Evolutionary conservation across 2,329 filamentous ascomycete species (phyloP).

Genomic region (Colletotrichum australisinense): DNA sequence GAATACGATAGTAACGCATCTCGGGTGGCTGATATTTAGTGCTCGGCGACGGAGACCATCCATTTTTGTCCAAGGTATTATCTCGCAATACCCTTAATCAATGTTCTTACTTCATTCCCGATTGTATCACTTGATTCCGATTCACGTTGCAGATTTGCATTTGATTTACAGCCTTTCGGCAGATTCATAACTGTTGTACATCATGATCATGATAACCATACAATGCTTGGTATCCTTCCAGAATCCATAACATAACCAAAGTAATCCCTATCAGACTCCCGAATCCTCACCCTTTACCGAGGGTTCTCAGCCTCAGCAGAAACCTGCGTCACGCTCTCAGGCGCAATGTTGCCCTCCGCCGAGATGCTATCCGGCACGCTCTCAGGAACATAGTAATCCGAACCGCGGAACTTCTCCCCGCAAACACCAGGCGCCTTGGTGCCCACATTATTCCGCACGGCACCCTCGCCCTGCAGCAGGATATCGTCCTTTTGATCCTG

Average conservation of each 20-base stretch:
- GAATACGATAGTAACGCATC: too few species aligned
- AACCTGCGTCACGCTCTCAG: conserved; percentile 52
- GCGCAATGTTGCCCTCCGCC: conserved; percentile 52
- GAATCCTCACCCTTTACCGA: not conserved
- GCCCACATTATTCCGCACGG: conserved; percentile 52
- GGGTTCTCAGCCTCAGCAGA: conserved; percentile 43
- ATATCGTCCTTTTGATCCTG: conserved; percentile 27
- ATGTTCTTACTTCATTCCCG: too few species aligned
- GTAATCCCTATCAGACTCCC: not conserved
- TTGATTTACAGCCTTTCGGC: not conserved
- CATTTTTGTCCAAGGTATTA: not conserved
- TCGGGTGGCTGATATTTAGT: not conserved
- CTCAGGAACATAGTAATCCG: conserved; percentile 54
- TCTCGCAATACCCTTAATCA: too few species aligned
- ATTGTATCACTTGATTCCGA: not conserved
- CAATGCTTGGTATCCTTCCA: conserved; percentile 8
- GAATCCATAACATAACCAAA: not conserved
- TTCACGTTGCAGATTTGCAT: not conserved
- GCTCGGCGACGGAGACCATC: not conserved
- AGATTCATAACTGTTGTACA: conserved; percentile 20
- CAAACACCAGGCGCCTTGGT: conserved; percentile 47
- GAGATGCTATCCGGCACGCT: conserved; percentile 51
- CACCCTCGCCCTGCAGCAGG: conserved; percentile 47
- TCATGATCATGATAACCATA: conserved; percentile 17
- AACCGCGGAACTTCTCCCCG: conserved; percentile 53